These are phyloP conservation scores for Echria macrotheca DNA, from an alignment of 495 filamentous ascomycete genomes.

Conservation along the genomic window DNA sequence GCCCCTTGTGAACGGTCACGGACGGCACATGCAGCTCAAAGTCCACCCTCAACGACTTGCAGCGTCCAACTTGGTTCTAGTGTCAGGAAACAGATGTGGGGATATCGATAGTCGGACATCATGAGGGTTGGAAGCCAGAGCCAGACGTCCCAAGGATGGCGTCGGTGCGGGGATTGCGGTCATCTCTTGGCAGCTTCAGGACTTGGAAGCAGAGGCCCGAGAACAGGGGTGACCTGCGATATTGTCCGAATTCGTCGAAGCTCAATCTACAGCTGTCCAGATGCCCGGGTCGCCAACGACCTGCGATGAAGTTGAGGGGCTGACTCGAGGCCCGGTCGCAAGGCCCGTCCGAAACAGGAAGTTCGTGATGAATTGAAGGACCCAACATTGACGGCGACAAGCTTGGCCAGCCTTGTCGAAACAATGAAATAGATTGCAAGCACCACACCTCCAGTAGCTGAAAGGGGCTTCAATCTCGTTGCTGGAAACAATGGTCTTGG, in stretches of 20 bases:
- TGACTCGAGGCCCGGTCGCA: neutral
- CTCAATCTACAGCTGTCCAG: neutral
- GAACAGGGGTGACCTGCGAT: neutral
- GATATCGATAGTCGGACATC: too few relatives aligned
- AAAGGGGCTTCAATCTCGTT: too few relatives aligned
- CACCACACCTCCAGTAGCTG: too few relatives aligned
- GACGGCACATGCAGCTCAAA: conserved; percentile 3
- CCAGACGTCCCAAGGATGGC: too few relatives aligned
- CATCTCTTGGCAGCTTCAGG: too few relatives aligned
- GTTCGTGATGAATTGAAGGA: neutral
- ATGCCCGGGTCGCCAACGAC: neutral
- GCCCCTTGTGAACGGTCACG: conserved; percentile 1
- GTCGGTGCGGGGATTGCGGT: too few relatives aligned
- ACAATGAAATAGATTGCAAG: neutral
- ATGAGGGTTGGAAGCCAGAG: too few relatives aligned
- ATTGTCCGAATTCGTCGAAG: neutral
- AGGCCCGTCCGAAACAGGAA: neutral
- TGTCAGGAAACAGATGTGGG: too few relatives aligned
- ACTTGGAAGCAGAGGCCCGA: too few relatives aligned
- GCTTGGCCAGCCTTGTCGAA: too few relatives aligned
- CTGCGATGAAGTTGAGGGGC: neutral
- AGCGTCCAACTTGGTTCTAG: neutral
- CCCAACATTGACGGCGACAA: too few relatives aligned
- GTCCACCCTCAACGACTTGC: neutral
- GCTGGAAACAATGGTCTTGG: too few relatives aligned